Evolutionary conservation across 495 filamentous ascomycete species (phyloP).

Genomic region (Neurospora sp.): DNA sequence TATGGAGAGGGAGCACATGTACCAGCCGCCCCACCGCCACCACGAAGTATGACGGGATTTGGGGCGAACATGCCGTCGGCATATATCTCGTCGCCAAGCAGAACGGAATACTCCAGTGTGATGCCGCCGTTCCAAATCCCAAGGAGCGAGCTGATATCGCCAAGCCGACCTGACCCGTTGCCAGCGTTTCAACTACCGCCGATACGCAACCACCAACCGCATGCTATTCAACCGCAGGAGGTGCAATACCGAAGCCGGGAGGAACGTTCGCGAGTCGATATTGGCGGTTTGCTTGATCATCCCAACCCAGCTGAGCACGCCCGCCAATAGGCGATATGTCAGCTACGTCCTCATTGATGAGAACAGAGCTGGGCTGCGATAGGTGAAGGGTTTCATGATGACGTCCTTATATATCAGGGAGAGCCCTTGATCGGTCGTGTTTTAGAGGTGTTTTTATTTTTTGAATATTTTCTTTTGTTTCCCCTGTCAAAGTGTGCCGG

Average conservation of each 20-base stretch:
- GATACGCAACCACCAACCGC: conserved; percentile 35
- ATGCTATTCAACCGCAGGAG: conserved; percentile 14
- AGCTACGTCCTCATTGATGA: background rate
- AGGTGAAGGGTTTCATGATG: background rate
- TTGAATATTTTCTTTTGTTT: background rate
- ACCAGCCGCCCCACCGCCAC: conserved; percentile 17
- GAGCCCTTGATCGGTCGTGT: background rate
- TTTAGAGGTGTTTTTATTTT: background rate
- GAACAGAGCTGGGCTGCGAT: background rate
- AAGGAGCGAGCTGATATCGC: conserved; percentile 31
- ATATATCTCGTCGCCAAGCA: conserved; percentile 27
- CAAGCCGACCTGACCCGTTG: conserved; percentile 23
- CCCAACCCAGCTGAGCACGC: conserved; percentile 15
- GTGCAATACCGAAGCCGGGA: conserved; percentile 28
- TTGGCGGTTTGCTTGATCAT: conserved; percentile 43
- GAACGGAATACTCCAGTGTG: conserved; percentile 30
- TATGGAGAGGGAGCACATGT: conserved; percentile 25
- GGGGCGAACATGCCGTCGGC: conserved; percentile 23
- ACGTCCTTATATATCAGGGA: background rate
- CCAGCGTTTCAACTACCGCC: conserved; percentile 42
- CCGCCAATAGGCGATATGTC: background rate
- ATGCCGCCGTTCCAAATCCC: conserved; percentile 34
- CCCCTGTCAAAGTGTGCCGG: background rate
- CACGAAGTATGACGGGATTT: conserved; percentile 20
- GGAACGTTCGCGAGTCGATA: conserved; percentile 42